Evolutionary conservation across 2,329 filamentous ascomycete genomes (phyloP).

Genomic region (Akanthomyces dipterigenus): DNA sequence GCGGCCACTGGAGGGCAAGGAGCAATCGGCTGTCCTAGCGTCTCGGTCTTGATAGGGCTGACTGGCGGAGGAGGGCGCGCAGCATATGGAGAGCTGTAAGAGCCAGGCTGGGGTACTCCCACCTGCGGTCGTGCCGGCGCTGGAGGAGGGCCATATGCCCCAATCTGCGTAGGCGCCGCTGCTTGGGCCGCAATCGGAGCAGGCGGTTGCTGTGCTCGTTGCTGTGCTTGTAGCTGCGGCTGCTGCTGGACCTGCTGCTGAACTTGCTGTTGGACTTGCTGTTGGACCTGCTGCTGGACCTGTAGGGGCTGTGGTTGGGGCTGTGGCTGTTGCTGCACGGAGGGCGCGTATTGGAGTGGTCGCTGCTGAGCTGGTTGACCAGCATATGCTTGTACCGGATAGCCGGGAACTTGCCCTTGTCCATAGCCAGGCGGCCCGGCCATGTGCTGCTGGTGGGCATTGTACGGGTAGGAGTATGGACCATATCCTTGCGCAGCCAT

Average conservation of each 20-base stretch:
- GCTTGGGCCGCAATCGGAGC: constrained; percentile 18
- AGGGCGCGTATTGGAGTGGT: background rate
- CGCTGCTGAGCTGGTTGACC: constrained; percentile 16
- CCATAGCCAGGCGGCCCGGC: constrained; percentile 26
- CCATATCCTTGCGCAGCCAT: constrained; percentile 32
- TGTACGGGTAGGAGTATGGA: constrained; percentile 30
- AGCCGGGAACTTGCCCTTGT: constrained; percentile 26
- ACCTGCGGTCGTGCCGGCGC: constrained; percentile 28
- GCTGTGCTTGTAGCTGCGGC: background rate
- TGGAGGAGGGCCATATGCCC: constrained; percentile 29
- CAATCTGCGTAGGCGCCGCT: constrained; percentile 21
- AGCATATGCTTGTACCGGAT: constrained; percentile 28
- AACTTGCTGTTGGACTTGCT: constrained; percentile 7
- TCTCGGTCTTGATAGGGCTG: constrained; percentile 3
- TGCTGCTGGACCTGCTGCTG: constrained; percentile 16
- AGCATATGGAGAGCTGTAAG: constrained; percentile 33
- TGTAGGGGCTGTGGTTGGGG: constrained; percentile 19
- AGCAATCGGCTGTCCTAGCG: constrained; percentile 12
- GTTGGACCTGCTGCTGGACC: constrained; percentile 3
- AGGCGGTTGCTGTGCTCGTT: constrained; percentile 20
- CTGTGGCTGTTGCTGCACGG: constrained; percentile 20
- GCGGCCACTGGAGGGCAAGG: background rate
- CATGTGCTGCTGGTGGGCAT: constrained; percentile 27
- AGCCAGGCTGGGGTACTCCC: constrained; percentile 24
- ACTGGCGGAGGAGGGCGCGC: constrained; percentile 23